Percentiles rank a stretch among this genome's conserved stretches.
phyloP scores from a whole-genome alignment of 148 eudicot species.

The Fagopyrum homotropicum region DNA sequence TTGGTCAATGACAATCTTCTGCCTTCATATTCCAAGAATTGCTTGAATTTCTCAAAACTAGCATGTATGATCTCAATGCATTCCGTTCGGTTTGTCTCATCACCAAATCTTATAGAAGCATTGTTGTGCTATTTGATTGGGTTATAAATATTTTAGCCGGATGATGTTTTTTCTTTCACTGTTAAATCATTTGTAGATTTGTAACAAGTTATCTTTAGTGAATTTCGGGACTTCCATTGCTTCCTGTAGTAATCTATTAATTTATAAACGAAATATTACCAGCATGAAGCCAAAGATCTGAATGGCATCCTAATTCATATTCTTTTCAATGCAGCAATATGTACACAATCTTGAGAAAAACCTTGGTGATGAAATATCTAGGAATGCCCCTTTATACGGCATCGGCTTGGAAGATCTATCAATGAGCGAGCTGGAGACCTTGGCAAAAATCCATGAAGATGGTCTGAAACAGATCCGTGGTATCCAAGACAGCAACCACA shows the following conservation, averaged over 20 bases:
- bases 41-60: background rate
- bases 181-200: background rate
- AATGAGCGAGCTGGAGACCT: constrained; percentile 60
- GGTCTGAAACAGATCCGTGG: constrained; percentile 57
- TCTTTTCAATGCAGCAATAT: constrained; percentile 45
- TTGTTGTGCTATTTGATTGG: background rate
- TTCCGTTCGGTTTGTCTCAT: background rate
- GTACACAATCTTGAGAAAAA: constrained; percentile 47
- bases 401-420: constrained; percentile 56
- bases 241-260: too few species aligned
- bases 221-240: too few species aligned
- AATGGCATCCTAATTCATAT: constrained; percentile 7
- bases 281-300: background rate
- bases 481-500: constrained; percentile 46
- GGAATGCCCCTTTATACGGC: constrained; percentile 68
- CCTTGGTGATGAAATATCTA: constrained; percentile 60
- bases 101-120: background rate
- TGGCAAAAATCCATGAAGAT: constrained; percentile 61
- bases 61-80: background rate
- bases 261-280: background rate
- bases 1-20: background rate
- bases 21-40: background rate
- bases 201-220: too few species aligned
- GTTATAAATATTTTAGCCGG: background rate
- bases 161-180: background rate